A percentile compares a stretch with the other conserved stretches of the same genome.
Conservation (phyloP, 75 land plant species). For the Pinus tabuliformis region DNA sequence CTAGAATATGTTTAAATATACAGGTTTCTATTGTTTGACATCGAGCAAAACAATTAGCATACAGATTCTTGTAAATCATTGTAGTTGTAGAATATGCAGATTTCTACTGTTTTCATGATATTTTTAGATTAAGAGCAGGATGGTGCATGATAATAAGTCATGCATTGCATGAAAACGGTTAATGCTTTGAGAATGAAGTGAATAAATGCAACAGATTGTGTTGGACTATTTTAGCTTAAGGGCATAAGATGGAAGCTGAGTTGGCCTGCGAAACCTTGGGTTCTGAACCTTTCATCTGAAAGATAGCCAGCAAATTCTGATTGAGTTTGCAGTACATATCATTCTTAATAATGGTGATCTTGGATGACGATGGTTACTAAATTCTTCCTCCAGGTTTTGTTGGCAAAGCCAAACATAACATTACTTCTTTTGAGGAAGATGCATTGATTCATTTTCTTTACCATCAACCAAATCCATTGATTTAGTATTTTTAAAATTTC, state of each 20-base stretch:
- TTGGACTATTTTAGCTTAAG: background rate
- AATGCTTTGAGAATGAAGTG: background rate
- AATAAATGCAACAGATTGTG: background rate
- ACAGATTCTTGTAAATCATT: too few species aligned
- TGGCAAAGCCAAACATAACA: too few species aligned
- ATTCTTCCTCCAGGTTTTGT: too few species aligned
- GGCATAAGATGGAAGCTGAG: background rate
- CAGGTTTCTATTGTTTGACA: background rate
- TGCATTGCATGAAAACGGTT: background rate
- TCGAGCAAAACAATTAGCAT: too few species aligned
- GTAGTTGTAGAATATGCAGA: background rate
- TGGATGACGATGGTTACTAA: too few species aligned
- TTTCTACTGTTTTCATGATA: background rate
- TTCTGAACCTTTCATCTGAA: background rate
- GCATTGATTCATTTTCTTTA: too few species aligned
- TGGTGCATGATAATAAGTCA: background rate
- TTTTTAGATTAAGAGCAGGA: background rate
- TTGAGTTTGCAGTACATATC: background rate
- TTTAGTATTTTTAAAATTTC: too few species aligned
- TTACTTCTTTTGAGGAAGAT: too few species aligned
- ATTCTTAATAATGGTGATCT: too few species aligned
- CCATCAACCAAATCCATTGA: too few species aligned
- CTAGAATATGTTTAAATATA: background rate
- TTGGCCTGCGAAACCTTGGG: background rate
- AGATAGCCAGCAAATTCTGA: background rate